Evolutionary conservation across 441 rosid species (phyloP), one percentile per base, ranked within the genome.

Genomic region (Pelargonium cotyledonis): DNA sequence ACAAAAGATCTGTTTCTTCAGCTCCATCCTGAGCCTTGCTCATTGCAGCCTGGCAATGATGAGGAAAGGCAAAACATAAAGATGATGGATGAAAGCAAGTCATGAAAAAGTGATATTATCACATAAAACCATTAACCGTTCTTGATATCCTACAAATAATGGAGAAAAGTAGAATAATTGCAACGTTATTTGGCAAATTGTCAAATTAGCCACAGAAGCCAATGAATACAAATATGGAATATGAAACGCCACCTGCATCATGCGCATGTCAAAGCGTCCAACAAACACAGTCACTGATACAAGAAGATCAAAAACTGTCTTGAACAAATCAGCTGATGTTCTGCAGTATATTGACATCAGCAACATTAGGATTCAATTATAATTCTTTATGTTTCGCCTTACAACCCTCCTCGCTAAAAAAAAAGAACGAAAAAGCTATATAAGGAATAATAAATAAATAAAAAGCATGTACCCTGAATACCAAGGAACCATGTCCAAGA

Each of bases 401-500:
- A 67, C 35, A 63, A 8, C 44, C 38, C 38, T 31, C 38, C 38
- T 31, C 6, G 6, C 38, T 31, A 21, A 31, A 31, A 31, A 26
- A 31, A 31, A 31, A 31, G 4, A 31, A 31, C 38, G 4, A 31
- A 3, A 31, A 31, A 31, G 38, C 38, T 51, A n/a, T 12, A 51
- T 43, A 43, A 43, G 6, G 18, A 64, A 5, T 11, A 64, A 43
- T 57, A 26, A 18, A 57, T 18, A 57, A 60, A 43, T 7, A 43
- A 9, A 43, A 43, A 31, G 38, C 38, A 31, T 31, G 38, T 87
- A 95, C 99, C 99, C 99, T 66, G 99, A 95, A 81, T 95, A 95
- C 99, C 99, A 95, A 73, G 99, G 99, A 80, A 95, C 99, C 99
- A 95, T 95, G 72, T 92, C 99, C 83, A 95, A 77, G 79, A 95